Percentiles rank a stretch among this genome's conserved stretches.
These are phyloP conservation scores for Candida awuae DNA, from an alignment of 805 yeast species.

Conservation along the genomic window DNA sequence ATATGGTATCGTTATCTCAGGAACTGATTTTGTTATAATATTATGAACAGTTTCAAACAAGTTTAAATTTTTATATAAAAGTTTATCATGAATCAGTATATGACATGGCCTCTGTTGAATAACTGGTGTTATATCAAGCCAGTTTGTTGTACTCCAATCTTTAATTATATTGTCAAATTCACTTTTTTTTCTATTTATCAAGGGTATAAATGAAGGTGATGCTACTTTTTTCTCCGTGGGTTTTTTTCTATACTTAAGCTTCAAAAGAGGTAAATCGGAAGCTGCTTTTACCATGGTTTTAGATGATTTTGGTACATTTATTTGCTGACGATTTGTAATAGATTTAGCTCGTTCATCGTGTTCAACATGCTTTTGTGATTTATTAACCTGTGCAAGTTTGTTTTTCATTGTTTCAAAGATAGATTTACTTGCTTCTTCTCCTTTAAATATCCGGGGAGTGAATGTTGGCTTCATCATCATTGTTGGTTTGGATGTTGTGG, in stretches of 20 bases:
- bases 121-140: conserved; percentile 13
- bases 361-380: too few relatives aligned
- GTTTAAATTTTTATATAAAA: conserved; percentile 16
- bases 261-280: neutral
- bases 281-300: too few relatives aligned
- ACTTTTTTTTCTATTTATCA: conserved; percentile 4
- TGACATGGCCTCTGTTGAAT: conserved; percentile 17
- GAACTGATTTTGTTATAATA: conserved; percentile 5
- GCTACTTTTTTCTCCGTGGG: neutral
- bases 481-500: too few relatives aligned
- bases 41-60: conserved; percentile 14
- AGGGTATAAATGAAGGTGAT: neutral
- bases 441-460: too few relatives aligned
- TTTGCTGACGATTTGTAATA: neutral
- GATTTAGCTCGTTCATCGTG: too few relatives aligned
- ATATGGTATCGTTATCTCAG: conserved; percentile 2
- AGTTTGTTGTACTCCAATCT: conserved; percentile 20
- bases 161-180: conserved; percentile 20
- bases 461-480: too few relatives aligned
- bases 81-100: conserved; percentile 23
- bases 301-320: neutral
- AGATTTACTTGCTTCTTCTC: too few relatives aligned
- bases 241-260: neutral
- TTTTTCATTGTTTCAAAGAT: conserved; percentile 4
- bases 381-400: too few relatives aligned